These are phyloP conservation scores for Moringa oleifera DNA, from an alignment of 345 rosid species.

Conservation along the genomic window DNA sequence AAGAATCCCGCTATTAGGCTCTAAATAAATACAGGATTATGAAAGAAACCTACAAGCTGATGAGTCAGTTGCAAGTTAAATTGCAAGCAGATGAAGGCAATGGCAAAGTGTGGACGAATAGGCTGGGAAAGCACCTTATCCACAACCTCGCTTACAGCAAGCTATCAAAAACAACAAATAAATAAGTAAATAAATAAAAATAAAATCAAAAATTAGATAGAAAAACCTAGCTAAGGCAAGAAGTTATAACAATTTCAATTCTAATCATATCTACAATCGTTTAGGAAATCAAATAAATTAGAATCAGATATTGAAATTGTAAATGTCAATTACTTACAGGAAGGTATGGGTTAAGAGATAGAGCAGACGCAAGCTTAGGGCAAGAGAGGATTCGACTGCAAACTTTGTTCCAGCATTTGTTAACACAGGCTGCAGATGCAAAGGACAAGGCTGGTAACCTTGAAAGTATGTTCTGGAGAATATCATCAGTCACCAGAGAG, in stretches of 20 bases:
- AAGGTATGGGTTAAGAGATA: conserved; percentile 34
- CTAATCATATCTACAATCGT: too few species aligned
- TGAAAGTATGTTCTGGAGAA: conserved; percentile 33
- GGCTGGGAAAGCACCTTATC: conserved; percentile 51
- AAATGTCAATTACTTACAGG: conserved; percentile 20
- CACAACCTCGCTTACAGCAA: conserved; percentile 43
- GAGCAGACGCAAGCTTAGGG: conserved; percentile 56
- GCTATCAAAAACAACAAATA: conserved; percentile 20
- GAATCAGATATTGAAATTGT: neutral
- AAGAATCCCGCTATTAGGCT: neutral
- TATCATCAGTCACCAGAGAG: conserved; percentile 23
- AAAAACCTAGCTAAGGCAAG: too few species aligned
- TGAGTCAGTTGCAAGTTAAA: conserved; percentile 14
- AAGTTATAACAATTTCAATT: too few species aligned
- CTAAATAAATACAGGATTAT: neutral
- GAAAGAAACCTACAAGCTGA: conserved; percentile 18
- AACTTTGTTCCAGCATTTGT: conserved; percentile 36
- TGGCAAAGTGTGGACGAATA: conserved; percentile 59
- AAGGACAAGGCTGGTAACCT: conserved; percentile 47
- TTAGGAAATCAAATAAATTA: neutral
- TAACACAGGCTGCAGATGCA: conserved; percentile 48
- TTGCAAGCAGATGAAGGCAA: conserved; percentile 27
- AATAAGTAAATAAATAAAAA: too few species aligned
- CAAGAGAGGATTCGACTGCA: conserved; percentile 35
- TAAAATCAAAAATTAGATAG: too few species aligned